Conservation (phyloP, 2,329 filamentous ascomycete genomes). For the Paraconiothyrium brasiliense region DNA sequence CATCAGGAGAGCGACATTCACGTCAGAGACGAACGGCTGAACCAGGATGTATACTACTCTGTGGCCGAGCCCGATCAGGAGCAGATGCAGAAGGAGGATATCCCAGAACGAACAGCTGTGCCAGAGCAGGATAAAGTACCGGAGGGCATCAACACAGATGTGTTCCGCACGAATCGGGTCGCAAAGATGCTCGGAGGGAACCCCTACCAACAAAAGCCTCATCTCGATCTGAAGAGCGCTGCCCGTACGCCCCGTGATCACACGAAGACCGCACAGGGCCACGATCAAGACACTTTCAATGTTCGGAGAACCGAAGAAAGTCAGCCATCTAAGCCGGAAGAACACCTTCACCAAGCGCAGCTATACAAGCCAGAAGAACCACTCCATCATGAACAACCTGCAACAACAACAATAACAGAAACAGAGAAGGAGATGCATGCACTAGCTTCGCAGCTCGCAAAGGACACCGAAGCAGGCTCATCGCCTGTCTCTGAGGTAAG, state of each 20-base stretch:
- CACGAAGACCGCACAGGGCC: constrained; percentile 46
- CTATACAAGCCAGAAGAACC: constrained; percentile 20
- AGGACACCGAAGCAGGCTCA: constrained; percentile 49
- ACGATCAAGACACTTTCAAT: constrained; percentile 51
- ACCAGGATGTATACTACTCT: constrained; percentile 65
- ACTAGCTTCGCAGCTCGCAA: constrained; percentile 59
- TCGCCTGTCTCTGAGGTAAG: constrained; percentile 42
- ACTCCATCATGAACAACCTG: constrained; percentile 15
- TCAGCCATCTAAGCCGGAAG: constrained; percentile 23
- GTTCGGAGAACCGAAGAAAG: constrained; percentile 30
- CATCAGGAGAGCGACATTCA: constrained; percentile 55
- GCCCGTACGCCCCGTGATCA: constrained; percentile 49
- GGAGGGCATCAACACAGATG: constrained; percentile 67
- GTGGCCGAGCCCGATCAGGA: constrained; percentile 34
- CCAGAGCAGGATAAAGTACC: constrained; percentile 58
- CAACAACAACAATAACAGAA: constrained; percentile 14
- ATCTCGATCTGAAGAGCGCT: constrained; percentile 45
- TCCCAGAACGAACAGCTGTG: constrained; percentile 40
- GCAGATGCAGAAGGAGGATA: constrained; percentile 25
- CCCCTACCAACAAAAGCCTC: constrained; percentile 43
- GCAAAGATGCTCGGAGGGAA: constrained; percentile 64
- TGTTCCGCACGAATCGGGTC: constrained; percentile 70
- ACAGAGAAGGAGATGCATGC: constrained; percentile 53
- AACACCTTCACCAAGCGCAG: constrained; percentile 17
- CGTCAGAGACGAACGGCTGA: constrained; percentile 56